Conservation (phyloP, 2,329 filamentous ascomycete species). For the Ceratocystis alfenasii region DNA sequence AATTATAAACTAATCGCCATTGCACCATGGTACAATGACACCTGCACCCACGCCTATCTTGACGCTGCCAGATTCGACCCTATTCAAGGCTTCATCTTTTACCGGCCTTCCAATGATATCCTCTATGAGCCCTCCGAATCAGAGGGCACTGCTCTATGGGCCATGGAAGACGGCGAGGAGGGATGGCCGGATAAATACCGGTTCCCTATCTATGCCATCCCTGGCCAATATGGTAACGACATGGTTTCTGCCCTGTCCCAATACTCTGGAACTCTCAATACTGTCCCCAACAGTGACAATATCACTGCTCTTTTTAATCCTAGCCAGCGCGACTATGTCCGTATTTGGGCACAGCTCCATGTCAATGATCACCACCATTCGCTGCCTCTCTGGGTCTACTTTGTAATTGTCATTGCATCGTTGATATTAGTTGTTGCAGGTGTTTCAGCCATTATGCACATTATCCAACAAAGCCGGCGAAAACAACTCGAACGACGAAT, state of each 20-base stretch:
- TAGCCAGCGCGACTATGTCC: constrained; percentile 46
- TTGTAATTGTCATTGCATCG: constrained; percentile 57
- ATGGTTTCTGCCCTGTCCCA: constrained; percentile 60
- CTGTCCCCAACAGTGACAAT: constrained; percentile 46
- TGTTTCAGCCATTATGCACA: constrained; percentile 63
- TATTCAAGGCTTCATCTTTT: constrained; percentile 53
- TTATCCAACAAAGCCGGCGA: constrained; percentile 60
- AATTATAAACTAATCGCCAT: constrained; percentile 68
- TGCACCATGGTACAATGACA: constrained; percentile 69
- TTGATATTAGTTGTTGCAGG: constrained; percentile 54
- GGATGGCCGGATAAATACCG: constrained; percentile 59
- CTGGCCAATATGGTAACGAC: constrained; percentile 50
- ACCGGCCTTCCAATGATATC: constrained; percentile 44
- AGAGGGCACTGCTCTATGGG: constrained; percentile 52
- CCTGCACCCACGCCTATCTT: constrained; percentile 66
- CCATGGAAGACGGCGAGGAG: constrained; percentile 49
- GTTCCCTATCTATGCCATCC: constrained; percentile 75
- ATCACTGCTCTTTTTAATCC: constrained; percentile 44
- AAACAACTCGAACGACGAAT: constrained; percentile 57
- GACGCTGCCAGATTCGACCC: constrained; percentile 45
- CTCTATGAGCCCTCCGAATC: constrained; percentile 2
- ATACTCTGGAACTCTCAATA: constrained; percentile 65
- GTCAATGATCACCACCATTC: constrained; percentile 40
- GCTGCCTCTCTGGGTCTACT: constrained; percentile 72
- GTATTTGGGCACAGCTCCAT: constrained; percentile 46